Percentiles rank a stretch among this genome's conserved stretches.
Evolutionary conservation across 2,329 filamentous ascomycete genomes (phyloP).

Genomic region (Ceratocystis destructans): DNA sequence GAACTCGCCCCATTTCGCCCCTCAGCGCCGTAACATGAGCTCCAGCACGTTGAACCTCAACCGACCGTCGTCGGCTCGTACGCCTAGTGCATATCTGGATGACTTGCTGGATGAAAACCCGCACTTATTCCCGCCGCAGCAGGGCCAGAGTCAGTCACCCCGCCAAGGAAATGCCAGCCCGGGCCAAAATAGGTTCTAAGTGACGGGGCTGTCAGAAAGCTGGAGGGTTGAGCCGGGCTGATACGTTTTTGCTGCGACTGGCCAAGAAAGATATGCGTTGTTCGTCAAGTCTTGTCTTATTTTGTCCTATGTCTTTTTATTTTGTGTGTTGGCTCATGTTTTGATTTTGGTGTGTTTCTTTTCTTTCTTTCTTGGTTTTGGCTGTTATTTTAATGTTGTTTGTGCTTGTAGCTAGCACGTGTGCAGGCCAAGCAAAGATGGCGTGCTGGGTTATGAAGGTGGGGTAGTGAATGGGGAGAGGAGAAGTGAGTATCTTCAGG

Average conservation of each 20-base stretch:
- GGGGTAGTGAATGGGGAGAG: not conserved
- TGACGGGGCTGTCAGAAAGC: not conserved
- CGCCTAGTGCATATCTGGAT: constrained; percentile 80
- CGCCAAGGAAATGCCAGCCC: constrained; percentile 6
- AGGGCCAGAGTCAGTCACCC: constrained; percentile 7
- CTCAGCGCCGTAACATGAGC: constrained; percentile 37
- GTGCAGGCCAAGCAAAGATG: not conserved
- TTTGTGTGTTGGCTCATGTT: not conserved
- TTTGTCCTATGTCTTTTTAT: not conserved
- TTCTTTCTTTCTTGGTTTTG: not conserved
- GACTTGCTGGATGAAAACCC: constrained; percentile 72
- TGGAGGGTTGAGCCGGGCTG: too few relatives aligned
- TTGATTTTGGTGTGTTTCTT: not conserved
- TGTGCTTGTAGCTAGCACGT: not conserved
- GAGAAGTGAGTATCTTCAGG: not conserved
- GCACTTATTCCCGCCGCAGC: constrained; percentile 31
- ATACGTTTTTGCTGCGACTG: too few relatives aligned
- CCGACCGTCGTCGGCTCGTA: constrained; percentile 42
- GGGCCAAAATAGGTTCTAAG: not conserved
- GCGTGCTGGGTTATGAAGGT: not conserved
- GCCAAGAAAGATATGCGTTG: too few relatives aligned
- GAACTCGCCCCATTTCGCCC: constrained; percentile 46
- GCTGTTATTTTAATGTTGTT: not conserved
- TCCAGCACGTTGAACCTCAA: constrained; percentile 54
- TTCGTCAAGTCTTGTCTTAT: not conserved